A percentile compares a stretch with the other conserved stretches of the same genome.
These are phyloP conservation scores for Diaporthe velutina DNA, from an alignment of 2,329 filamentous ascomycete genomes.

Conservation along the genomic window DNA sequence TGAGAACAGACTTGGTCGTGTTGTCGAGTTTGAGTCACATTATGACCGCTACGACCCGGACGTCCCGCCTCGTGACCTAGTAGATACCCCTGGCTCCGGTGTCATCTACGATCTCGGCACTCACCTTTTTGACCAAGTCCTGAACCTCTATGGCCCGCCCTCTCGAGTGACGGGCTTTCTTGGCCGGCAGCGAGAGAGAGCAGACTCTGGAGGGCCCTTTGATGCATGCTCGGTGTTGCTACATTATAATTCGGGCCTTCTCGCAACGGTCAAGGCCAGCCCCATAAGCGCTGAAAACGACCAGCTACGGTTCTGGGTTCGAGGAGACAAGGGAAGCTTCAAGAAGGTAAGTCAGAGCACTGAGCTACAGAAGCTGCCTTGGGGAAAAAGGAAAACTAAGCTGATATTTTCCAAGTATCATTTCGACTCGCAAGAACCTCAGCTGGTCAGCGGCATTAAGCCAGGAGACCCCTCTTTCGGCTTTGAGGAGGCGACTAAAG, in stretches of 20 bases:
- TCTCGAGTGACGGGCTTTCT: background rate
- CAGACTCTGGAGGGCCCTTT: background rate
- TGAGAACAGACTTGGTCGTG: background rate
- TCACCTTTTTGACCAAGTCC: background rate
- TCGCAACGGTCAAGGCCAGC: background rate
- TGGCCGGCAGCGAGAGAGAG: background rate
- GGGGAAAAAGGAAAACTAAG: background rate
- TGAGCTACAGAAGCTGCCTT: background rate
- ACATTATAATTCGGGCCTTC: background rate
- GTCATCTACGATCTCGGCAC: slow-evolving; percentile 6
- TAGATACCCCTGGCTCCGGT: background rate
- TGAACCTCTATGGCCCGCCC: background rate
- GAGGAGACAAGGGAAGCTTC: background rate
- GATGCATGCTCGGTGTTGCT: slow-evolving; percentile 4
- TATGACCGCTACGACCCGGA: background rate
- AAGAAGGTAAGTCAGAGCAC: background rate
- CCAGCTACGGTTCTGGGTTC: background rate
- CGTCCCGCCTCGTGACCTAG: slow-evolving; percentile 1
- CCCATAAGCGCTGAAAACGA: background rate
- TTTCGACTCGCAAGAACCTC: background rate
- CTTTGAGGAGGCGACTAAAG: background rate
- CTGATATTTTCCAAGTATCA: background rate
- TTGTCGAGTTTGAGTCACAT: background rate
- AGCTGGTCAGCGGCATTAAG: background rate
- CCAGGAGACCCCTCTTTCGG: background rate